These are phyloP conservation scores for Cinnamomum chago DNA, from an alignment of 164 flowering plant genomes.

Conservation along the genomic window DNA sequence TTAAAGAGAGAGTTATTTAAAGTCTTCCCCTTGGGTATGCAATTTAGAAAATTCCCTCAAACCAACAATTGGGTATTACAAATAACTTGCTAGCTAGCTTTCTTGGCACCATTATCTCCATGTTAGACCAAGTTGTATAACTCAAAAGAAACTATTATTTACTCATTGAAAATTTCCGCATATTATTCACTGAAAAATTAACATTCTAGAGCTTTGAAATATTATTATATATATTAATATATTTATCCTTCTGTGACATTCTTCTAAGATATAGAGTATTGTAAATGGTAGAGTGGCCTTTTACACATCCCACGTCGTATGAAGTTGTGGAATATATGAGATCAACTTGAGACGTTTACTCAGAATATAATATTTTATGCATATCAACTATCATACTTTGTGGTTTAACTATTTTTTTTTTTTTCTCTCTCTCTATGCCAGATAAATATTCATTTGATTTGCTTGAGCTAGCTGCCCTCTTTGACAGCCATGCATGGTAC, in stretches of 20 bases:
- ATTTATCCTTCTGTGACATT: background rate
- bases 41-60: background rate
- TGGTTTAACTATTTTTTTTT: background rate
- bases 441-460: background rate
- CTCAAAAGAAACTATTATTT: too few species aligned
- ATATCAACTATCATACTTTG: too few species aligned
- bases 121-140: background rate
- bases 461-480: background rate
- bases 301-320: background rate
- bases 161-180: background rate
- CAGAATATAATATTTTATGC: background rate
- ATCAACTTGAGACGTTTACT: background rate
- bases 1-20: background rate
- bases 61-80: background rate
- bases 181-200: background rate
- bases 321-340: background rate
- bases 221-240: too few species aligned
- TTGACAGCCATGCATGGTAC: too few species aligned
- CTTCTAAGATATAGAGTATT: too few species aligned
- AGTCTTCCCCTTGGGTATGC: background rate
- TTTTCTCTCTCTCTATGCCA: background rate
- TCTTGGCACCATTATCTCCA: background rate
- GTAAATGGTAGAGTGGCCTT: background rate
- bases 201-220: background rate
- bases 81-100: background rate